These are phyloP conservation scores for Penicillium sp. DNA, from an alignment of 2,329 filamentous ascomycete species.

Conservation along the genomic window DNA sequence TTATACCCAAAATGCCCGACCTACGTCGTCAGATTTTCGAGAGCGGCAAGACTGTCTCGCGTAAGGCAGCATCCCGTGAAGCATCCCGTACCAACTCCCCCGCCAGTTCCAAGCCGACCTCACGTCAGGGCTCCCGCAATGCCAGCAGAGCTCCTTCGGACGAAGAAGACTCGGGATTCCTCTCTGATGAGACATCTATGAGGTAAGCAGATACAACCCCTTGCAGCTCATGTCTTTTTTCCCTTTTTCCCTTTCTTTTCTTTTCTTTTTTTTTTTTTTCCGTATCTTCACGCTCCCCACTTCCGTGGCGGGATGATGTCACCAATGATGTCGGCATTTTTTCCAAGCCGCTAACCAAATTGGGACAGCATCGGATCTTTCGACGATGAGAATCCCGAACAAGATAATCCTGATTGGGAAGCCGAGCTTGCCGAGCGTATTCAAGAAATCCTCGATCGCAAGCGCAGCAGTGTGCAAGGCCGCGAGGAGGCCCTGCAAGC, in stretches of 20 bases:
- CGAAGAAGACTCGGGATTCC: constrained; percentile 48
- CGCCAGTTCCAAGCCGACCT: constrained; percentile 44
- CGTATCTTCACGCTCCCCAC: constrained; percentile 15
- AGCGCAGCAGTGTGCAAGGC: constrained; percentile 64
- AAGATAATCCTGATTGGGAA: constrained; percentile 52
- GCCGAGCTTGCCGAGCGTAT: constrained; percentile 57
- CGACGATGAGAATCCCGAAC: constrained; percentile 53
- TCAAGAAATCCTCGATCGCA: constrained; percentile 64
- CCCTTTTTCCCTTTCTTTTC: no score
- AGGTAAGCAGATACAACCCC: constrained; percentile 37
- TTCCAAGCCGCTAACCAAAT: constrained; percentile 9
- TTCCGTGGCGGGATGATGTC: constrained; percentile 30
- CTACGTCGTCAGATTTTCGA: constrained; percentile 53
- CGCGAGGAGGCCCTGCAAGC: constrained; percentile 56
- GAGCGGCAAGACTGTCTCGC: constrained; percentile 57
- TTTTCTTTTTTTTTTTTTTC: constrained; percentile 6
- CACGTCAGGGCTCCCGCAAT: constrained; percentile 47
- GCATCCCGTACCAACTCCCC: constrained; percentile 48
- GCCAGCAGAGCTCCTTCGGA: constrained; percentile 50
- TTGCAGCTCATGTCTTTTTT: not conserved
- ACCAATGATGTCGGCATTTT: constrained; percentile 12
- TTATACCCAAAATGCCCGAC: constrained; percentile 36
- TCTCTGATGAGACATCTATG: constrained; percentile 52
- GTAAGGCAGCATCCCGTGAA: constrained; percentile 51
- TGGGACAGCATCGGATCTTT: constrained; percentile 52